phyloP scores from a whole-genome alignment of 2,329 filamentous ascomycete species.

The Nannizziopsis barbatae region DNA sequence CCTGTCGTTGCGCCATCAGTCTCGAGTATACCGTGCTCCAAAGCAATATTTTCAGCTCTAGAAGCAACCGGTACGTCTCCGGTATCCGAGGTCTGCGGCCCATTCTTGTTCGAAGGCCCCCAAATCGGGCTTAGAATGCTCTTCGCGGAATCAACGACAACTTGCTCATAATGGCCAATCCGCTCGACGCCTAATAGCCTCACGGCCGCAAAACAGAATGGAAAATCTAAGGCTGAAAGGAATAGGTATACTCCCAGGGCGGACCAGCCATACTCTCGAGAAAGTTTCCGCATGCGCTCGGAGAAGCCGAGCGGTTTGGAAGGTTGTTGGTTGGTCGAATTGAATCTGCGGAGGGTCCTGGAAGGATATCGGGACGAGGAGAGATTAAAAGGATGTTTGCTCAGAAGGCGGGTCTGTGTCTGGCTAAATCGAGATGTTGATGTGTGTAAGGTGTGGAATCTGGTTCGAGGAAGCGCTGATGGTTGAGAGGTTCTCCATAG shows the following conservation, averaged over 20 bases:
- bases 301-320: slow-evolving; percentile 43
- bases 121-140: slow-evolving; percentile 23
- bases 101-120: slow-evolving; percentile 14
- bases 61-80: neutral
- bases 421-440: neutral
- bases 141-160: slow-evolving; percentile 32
- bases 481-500: slow-evolving; percentile 12
- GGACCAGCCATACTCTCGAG: slow-evolving; percentile 86
- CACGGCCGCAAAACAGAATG: slow-evolving; percentile 87
- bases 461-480: neutral
- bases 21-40: slow-evolving; percentile 6
- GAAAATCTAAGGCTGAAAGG: slow-evolving; percentile 79
- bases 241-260: slow-evolving; percentile 82
- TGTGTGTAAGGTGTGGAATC: slow-evolving; percentile 9
- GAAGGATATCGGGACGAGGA: slow-evolving; percentile 2
- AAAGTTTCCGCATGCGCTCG: slow-evolving; percentile 67
- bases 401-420: neutral
- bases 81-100: neutral
- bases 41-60: neutral
- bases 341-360: slow-evolving; percentile 19
- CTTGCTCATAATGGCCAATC: slow-evolving; percentile 53
- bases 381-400: neutral
- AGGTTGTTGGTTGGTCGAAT: slow-evolving; percentile 19
- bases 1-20: slow-evolving; percentile 1
- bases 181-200: slow-evolving; percentile 69